Evolutionary conservation across 164 flowering plant species (phyloP).

Genomic region (Dillenia turbinata): DNA sequence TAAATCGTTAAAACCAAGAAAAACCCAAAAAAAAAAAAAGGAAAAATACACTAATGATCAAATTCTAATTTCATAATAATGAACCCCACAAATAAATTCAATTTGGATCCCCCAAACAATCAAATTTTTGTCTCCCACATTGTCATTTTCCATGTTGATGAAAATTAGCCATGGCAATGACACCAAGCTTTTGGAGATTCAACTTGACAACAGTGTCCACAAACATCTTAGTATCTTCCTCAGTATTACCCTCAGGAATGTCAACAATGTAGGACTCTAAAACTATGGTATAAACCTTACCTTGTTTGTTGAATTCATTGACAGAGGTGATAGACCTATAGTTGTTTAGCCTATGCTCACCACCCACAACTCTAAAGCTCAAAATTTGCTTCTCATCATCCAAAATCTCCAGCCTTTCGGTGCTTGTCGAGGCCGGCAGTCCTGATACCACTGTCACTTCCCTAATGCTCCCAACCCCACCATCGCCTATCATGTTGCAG

Average conservation of each 20-base stretch:
- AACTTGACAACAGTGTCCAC: slow-evolving; percentile 67
- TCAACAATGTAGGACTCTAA: slow-evolving; percentile 73
- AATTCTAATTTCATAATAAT: no score
- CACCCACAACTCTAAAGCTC: slow-evolving; percentile 76
- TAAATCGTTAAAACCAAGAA: no score
- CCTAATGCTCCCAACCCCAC: slow-evolving; percentile 64
- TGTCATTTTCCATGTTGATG: slow-evolving; percentile 12
- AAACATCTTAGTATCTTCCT: slow-evolving; percentile 77
- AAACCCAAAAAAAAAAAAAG: no score
- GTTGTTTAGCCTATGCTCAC: slow-evolving; percentile 63
- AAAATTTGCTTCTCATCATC: slow-evolving; percentile 62
- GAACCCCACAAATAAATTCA: no score
- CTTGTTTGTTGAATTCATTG: slow-evolving; percentile 41
- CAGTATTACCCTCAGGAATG: slow-evolving; percentile 76
- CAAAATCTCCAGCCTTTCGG: slow-evolving; percentile 64
- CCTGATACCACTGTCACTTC: slow-evolving; percentile 75
- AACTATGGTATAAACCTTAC: slow-evolving; percentile 56
- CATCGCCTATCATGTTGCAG: slow-evolving; percentile 53
- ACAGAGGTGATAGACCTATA: slow-evolving; percentile 66
- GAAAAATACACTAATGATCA: no score
- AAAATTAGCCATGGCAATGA: slow-evolving; percentile 36
- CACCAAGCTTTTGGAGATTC: slow-evolving; percentile 66
- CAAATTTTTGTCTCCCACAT: not conserved
- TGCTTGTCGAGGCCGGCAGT: slow-evolving; percentile 74
- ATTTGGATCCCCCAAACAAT: not conserved